Evolutionary conservation across 2,329 filamentous ascomycete species (phyloP).

Genomic region (Diaporthe destruens): DNA sequence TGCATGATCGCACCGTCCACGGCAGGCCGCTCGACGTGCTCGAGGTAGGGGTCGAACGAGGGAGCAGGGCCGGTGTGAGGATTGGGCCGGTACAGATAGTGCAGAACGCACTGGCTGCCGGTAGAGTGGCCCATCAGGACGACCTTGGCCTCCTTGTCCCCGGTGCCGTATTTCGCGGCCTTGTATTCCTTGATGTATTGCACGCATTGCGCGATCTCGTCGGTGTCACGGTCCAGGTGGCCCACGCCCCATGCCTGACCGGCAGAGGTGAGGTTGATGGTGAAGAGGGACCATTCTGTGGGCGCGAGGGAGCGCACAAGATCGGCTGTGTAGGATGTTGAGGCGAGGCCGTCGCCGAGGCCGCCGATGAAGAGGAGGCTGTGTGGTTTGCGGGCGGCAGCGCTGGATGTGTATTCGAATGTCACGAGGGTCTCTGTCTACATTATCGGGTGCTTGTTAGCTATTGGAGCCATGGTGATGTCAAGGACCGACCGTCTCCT

Average conservation of each 20-base stretch:
- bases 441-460: background rate
- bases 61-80: conserved; percentile 47
- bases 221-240: conserved; percentile 53
- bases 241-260: conserved; percentile 53
- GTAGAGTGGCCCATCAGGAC: conserved; percentile 78
- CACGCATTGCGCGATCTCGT: conserved; percentile 51
- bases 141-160: conserved; percentile 58
- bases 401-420: conserved; percentile 53
- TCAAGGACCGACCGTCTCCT: background rate
- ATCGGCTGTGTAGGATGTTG: conserved; percentile 60
- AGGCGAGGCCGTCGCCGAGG: conserved; percentile 63
- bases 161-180: conserved; percentile 47
- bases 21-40: conserved; percentile 53
- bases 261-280: conserved; percentile 56
- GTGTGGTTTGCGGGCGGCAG: conserved; percentile 52
- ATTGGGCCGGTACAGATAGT: conserved; percentile 65
- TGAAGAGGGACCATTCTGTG: conserved; percentile 54
- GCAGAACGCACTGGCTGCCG: conserved; percentile 74
- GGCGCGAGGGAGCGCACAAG: conserved; percentile 56
- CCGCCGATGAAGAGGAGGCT: conserved; percentile 66
- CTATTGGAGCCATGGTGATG: background rate
- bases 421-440: conserved; percentile 54
- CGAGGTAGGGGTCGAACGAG: conserved; percentile 47
- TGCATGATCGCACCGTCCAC: conserved; percentile 74
- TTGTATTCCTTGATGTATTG: conserved; percentile 52